Evolutionary conservation across 108 stramenopile genomes (phyloP).

Genomic region (Epithemia pelagica): DNA sequence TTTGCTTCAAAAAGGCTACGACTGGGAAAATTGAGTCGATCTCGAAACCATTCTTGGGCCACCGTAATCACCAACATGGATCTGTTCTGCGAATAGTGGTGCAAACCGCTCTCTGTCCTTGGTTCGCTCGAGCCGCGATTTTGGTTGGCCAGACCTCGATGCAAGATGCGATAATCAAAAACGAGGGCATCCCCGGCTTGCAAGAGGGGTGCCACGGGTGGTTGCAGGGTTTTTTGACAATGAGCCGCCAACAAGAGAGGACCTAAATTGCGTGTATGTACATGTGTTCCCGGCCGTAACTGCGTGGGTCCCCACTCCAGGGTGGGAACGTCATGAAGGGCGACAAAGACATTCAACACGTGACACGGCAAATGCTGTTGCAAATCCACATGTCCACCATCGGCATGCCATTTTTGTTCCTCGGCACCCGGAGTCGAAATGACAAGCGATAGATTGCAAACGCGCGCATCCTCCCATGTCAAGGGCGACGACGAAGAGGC

Average conservation of each 20-base stretch:
- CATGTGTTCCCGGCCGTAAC: slow-evolving; percentile 63
- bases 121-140: neutral
- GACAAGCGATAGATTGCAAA: slow-evolving; percentile 34
- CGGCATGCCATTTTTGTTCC: slow-evolving; percentile 70
- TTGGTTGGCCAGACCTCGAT: slow-evolving; percentile 59
- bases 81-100: too few species aligned
- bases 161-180: slow-evolving; percentile 74
- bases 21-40: slow-evolving; percentile 69
- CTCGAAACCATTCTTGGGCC: slow-evolving; percentile 57
- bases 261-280: slow-evolving; percentile 48
- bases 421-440: slow-evolving; percentile 51
- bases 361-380: slow-evolving; percentile 45
- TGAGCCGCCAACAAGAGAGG: slow-evolving; percentile 59
- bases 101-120: neutral
- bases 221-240: slow-evolving; percentile 34
- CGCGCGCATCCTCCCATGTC: neutral
- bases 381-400: slow-evolving; percentile 55
- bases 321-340: slow-evolving; percentile 39
- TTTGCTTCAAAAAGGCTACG: slow-evolving; percentile 6
- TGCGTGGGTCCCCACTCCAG: slow-evolving; percentile 56
- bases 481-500: too few species aligned
- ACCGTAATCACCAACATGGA: slow-evolving; percentile 54
- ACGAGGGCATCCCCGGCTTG: slow-evolving; percentile 43
- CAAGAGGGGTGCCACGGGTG: slow-evolving; percentile 37
- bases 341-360: slow-evolving; percentile 62